Base-by-base conservation (phyloP, 306 rosid genomes). In the Cucurbita pepo region DNA sequence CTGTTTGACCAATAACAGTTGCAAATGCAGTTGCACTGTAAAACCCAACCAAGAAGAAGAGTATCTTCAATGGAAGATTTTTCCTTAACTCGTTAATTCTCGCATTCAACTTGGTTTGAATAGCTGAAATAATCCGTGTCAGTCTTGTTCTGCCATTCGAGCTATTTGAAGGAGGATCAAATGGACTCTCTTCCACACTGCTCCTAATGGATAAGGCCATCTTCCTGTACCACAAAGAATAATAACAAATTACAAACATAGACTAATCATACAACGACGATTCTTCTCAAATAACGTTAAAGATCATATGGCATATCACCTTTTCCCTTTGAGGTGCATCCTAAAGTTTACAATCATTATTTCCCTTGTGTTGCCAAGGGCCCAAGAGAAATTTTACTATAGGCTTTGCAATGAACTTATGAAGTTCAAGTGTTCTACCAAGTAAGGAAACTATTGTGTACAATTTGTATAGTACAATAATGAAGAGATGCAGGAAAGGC, bases 1-100 rank as follows among this genome's bases (percentile, higher is more conserved):
- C 98, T 3, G 96, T 93, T 87, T 93, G 97, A 71, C 98, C 98
- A 69, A 93, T 93, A 69, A 93, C 96, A 19, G 98, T 93, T 71
- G 97, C 88, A 74, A 90, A 93, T 13, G 97, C 97, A 5, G 98
- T 90, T 45, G 98, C 94, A 36, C 98, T 88, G 79, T 93, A 93
- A 84, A 88, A 90, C 62, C 98, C 98, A 18, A 81, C 84, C 81
- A 93, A 82, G 86, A 93, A 90, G 86, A 83, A 92, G 66, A 93
- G 71, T 44, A 93, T 72, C 81, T 90, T 93, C 78, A 83, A 22
- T 0, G 97, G 96, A 75, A 90, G 87, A 77, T 89, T 87, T 79
- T 81, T 93, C 85, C 83, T 80, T 75, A 93, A 74, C 85, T 82
- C 86, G 79, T 71, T 80, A 76, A 90, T 74, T 78, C 81, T 81